phyloP scores from a whole-genome alignment of 169 alveolate species.

The Eimeria necatrix region DNA sequence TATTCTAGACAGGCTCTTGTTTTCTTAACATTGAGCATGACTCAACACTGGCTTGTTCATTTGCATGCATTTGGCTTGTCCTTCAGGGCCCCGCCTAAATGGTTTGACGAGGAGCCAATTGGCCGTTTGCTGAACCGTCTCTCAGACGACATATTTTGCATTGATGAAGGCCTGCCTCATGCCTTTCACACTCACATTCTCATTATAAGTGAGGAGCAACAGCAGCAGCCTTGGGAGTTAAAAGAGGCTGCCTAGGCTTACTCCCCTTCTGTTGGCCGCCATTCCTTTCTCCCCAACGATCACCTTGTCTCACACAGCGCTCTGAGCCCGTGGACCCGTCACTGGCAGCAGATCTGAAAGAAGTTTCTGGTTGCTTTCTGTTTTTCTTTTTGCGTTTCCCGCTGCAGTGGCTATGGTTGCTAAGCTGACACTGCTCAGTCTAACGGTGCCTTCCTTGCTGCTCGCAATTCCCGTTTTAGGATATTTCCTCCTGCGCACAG shows the following conservation, averaged over 20 bases:
- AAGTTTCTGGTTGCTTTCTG: background rate
- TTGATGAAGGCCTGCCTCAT: conserved; percentile 61
- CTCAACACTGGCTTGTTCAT: background rate
- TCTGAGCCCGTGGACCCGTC: background rate
- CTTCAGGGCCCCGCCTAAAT: conserved; percentile 38
- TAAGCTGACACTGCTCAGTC: conserved; percentile 18
- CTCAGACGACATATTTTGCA: conserved; percentile 80
- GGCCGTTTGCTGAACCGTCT: conserved; percentile 85
- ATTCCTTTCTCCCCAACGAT: too few species aligned
- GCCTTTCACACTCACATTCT: conserved; percentile 39
- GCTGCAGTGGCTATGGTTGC: conserved; percentile 46
- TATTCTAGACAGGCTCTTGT: too few species aligned
- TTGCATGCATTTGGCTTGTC: background rate
- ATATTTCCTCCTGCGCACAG: conserved; percentile 32
- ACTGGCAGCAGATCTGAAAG: background rate
- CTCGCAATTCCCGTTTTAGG: conserved; percentile 8
- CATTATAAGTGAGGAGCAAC: background rate
- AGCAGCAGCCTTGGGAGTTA: background rate
- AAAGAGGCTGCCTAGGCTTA: too few species aligned
- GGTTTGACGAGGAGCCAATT: conserved; percentile 77
- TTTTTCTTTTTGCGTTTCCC: background rate
- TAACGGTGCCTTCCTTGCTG: conserved; percentile 9
- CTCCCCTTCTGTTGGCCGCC: too few species aligned
- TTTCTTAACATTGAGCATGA: background rate
- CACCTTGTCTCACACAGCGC: too few species aligned